phyloP scores from a whole-genome alignment of 176 grass and related monocot genomes.

The Hordeum marinum region DNA sequence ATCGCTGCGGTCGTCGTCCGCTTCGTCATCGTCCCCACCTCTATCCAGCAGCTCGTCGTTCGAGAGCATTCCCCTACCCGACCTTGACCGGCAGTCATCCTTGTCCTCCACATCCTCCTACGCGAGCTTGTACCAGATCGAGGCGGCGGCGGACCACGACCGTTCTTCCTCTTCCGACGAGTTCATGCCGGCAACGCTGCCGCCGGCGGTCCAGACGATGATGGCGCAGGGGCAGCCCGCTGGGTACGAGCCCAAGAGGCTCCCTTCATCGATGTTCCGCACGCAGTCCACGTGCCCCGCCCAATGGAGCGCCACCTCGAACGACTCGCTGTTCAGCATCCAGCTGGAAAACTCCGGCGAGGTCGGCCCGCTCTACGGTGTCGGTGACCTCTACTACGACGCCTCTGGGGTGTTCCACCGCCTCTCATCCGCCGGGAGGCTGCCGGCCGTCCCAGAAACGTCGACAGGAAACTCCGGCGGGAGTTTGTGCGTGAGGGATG shows the following conservation, averaged over 20 bases:
- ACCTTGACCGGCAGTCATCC: neutral
- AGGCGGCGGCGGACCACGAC: neutral
- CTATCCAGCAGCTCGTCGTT: constrained; percentile 6
- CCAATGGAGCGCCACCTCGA: constrained; percentile 35
- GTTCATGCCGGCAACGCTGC: neutral
- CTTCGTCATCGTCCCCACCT: neutral
- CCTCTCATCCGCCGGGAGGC: neutral
- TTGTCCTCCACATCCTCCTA: constrained; percentile 18
- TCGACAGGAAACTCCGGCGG: neutral
- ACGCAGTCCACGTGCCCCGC: constrained; percentile 10
- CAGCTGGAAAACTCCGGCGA: constrained; percentile 11
- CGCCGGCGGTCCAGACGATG: constrained; percentile 32
- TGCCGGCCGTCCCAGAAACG: neutral
- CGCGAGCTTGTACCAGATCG: constrained; percentile 32
- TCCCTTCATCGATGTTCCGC: constrained; percentile 35
- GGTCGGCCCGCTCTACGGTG: neutral
- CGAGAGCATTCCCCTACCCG: constrained; percentile 29
- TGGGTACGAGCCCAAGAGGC: constrained; percentile 21
- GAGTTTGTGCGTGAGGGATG: neutral
- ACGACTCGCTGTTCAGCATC: constrained; percentile 47
- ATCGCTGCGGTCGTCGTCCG: constrained; percentile 7
- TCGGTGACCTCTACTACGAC: constrained; percentile 34
- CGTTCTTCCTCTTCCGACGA: neutral
- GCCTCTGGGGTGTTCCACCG: neutral
- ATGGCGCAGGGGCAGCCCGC: neutral